Base-by-base conservation (phyloP, 1,284 basidiomycete species). In the Chiua sp. region DNA sequence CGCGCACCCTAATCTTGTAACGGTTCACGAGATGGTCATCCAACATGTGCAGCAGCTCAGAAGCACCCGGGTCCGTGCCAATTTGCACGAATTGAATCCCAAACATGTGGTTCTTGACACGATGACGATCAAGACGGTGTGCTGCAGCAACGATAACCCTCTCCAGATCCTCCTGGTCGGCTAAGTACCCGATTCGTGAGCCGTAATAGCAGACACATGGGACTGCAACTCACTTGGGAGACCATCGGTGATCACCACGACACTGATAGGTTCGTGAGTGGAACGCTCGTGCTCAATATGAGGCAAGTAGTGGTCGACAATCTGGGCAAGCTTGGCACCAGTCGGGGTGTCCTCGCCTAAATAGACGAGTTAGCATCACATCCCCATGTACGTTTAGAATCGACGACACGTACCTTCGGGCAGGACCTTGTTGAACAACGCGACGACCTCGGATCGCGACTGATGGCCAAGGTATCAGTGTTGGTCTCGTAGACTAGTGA, bases 61-160 rank as follows among this genome's bases (percentile, higher is more conserved):
- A 72, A 2, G 83, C 84, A 32, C 70, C 74, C 0, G 69, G 64
- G 59, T 83, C 80, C 13, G 77, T 73, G 0, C 84, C 83, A 47
- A 85, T 79, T 60, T 87, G 84, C 47, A 83, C 78, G 61, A 86
- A 85, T 42, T 82, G 81, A 37, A 86, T 76, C 33, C 82, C 80
- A 30, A 85, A 75, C 66, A 68, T 79, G 62, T 69, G 71, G 42
- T 59, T 62, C 39, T 73, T 76, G 49, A 79, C 70, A 16, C 69
- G 65, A 4, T 67, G 69, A 22, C 65, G 65, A 59, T 86, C 83
- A 28, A 87, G 75, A 26, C 84, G 76, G 35, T 77, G 73, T 1
- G 86, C 84, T 1, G 76, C 76, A 0, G 77, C 70, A 4, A 84
- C 74, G 47, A 88, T 85, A 3, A 81, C 79, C 7, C 68, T 70